Evolutionary conservation across 2,329 filamentous ascomycete species (phyloP).

Genomic region (Colletotrichum euphorbiae): DNA sequence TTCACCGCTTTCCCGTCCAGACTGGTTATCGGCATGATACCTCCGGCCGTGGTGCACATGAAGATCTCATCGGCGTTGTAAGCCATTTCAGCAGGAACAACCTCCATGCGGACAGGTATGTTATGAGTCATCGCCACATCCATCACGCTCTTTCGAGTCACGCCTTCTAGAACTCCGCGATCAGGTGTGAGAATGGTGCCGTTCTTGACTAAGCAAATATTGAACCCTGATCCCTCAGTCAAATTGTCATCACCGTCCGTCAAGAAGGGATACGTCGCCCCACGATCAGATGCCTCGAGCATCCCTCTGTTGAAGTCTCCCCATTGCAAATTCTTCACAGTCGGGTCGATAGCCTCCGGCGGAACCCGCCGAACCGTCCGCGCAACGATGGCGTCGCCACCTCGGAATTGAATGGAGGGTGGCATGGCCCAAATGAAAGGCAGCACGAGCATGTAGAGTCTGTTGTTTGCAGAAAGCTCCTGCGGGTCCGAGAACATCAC

Average conservation of each 20-base stretch:
- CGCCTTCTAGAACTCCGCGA: slow-evolving; percentile 59
- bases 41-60: slow-evolving; percentile 65
- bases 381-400: slow-evolving; percentile 57
- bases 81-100: slow-evolving; percentile 54
- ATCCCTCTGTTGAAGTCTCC: slow-evolving; percentile 59
- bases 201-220: slow-evolving; percentile 59
- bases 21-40: slow-evolving; percentile 62
- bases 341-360: slow-evolving; percentile 61
- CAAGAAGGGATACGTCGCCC: slow-evolving; percentile 60
- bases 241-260: slow-evolving; percentile 62
- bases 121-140: slow-evolving; percentile 52
- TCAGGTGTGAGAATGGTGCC: slow-evolving; percentile 58
- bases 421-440: slow-evolving; percentile 65
- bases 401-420: slow-evolving; percentile 54
- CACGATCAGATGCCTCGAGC: slow-evolving; percentile 60
- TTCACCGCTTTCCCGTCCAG: slow-evolving; percentile 57
- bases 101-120: slow-evolving; percentile 52
- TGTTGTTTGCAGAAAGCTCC: slow-evolving; percentile 51
- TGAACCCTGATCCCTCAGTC: slow-evolving; percentile 63
- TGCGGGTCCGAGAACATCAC: slow-evolving; percentile 51
- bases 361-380: slow-evolving; percentile 58
- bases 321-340: slow-evolving; percentile 65
- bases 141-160: slow-evolving; percentile 61
- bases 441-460: slow-evolving; percentile 59
- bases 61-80: slow-evolving; percentile 62